These are phyloP conservation scores for Leptomonas seymouri DNA, from an alignment of 208 protist genomes.

Conservation along the genomic window DNA sequence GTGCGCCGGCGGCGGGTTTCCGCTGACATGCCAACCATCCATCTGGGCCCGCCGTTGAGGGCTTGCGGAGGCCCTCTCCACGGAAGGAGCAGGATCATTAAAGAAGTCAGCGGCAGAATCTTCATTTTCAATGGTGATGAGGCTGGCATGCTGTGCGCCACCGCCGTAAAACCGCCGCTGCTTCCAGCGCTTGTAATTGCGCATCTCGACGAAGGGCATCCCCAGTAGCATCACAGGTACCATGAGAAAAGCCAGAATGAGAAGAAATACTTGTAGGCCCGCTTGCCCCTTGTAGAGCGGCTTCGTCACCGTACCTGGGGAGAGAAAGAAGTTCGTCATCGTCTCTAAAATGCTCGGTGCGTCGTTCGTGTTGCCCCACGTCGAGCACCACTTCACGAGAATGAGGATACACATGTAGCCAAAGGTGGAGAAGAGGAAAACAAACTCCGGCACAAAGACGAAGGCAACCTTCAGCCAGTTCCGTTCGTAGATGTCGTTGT, in stretches of 20 bases:
- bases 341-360: constrained; percentile 90
- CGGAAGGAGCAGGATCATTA: constrained; percentile 23
- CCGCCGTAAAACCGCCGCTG: constrained; percentile 13
- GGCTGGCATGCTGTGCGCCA: constrained; percentile 6
- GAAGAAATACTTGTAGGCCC: constrained; percentile 79
- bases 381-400: constrained; percentile 96
- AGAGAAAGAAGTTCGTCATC: constrained; percentile 94
- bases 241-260: constrained; percentile 71
- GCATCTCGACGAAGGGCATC: constrained; percentile 79
- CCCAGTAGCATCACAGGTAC: constrained; percentile 88
- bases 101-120: constrained; percentile 19
- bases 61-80: not conserved
- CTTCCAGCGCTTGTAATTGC: constrained; percentile 48
- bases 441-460: constrained; percentile 96
- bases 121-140: constrained; percentile 21
- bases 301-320: constrained; percentile 75
- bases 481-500: constrained; percentile 93
- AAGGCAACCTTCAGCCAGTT: constrained; percentile 84
- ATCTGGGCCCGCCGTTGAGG: not conserved
- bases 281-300: constrained; percentile 83
- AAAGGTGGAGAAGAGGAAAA: constrained; percentile 96
- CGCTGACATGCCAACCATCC: not conserved
- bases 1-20: not conserved
- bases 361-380: constrained; percentile 87
- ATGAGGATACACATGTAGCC: constrained; percentile 98